These are phyloP conservation scores for Ephemerocybe angulata DNA, from an alignment of 768 basidiomycete genomes.

Conservation along the genomic window DNA sequence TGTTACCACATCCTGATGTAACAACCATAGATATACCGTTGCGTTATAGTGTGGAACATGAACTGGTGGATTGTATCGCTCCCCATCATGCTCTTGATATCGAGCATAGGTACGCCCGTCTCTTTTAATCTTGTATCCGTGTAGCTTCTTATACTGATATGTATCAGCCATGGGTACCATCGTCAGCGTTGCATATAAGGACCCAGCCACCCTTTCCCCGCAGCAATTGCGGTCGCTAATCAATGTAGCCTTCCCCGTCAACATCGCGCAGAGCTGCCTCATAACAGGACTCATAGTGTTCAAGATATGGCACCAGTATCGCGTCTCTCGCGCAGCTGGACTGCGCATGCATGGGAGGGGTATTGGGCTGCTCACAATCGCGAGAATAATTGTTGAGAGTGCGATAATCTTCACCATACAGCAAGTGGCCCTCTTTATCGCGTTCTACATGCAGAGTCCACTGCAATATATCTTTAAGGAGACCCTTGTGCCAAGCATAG, in stretches of 20 bases:
- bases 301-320: slow-evolving; percentile 2
- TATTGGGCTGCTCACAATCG: background rate
- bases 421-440: background rate
- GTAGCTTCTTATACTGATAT: background rate
- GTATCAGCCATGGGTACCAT: background rate
- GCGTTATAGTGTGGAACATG: slow-evolving; percentile 1
- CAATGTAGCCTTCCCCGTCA: background rate
- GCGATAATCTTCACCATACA: background rate
- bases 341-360: background rate
- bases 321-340: background rate
- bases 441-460: background rate
- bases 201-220: background rate
- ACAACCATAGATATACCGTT: slow-evolving; percentile 4
- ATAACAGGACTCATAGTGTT: background rate
- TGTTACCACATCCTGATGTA: background rate
- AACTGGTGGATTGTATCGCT: background rate
- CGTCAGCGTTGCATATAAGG: background rate
- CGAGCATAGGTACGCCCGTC: background rate
- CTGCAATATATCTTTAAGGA: background rate
- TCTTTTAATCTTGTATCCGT: background rate
- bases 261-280: slow-evolving; percentile 1
- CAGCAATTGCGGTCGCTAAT: background rate
- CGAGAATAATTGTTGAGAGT: background rate
- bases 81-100: background rate
- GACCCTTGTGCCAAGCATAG: background rate